These are phyloP conservation scores for Backusella tuberculispora DNA, from an alignment of 192 early-diverging fungal species.

Conservation along the genomic window DNA sequence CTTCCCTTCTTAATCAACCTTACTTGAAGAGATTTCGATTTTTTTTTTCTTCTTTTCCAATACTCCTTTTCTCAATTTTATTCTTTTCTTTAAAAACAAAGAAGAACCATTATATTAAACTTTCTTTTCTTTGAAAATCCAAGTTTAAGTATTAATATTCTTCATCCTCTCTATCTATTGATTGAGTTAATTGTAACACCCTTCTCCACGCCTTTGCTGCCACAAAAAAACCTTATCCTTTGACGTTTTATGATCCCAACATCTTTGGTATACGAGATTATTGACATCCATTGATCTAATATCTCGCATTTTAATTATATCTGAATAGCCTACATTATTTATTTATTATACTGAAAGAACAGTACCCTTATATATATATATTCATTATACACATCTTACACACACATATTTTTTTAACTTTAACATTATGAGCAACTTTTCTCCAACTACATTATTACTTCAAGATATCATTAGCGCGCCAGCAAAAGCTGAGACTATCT, in stretches of 20 bases:
- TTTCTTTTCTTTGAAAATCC: not conserved
- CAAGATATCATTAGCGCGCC: constrained; percentile 37
- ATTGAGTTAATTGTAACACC: constrained; percentile 17
- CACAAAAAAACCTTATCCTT: constrained; percentile 16
- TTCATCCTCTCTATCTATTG: constrained; percentile 5
- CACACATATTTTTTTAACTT: constrained; percentile 7
- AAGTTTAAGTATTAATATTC: not conserved
- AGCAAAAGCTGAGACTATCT: constrained; percentile 28
- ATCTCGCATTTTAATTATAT: constrained; percentile 18
- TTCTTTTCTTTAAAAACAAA: not conserved
- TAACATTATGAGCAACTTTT: constrained; percentile 12
- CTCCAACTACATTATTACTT: constrained; percentile 26
- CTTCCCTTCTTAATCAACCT: not conserved
- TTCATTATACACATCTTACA: not conserved
- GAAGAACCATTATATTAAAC: not conserved
- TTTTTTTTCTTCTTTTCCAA: not conserved
- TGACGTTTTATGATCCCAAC: constrained; percentile 26
- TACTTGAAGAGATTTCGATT: not conserved
- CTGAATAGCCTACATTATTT: not conserved
- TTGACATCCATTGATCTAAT: constrained; percentile 23
- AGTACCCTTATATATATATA: not conserved
- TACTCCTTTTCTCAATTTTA: constrained; percentile 10
- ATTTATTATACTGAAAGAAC: constrained; percentile 13
- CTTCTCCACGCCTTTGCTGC: constrained; percentile 3
- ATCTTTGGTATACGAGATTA: constrained; percentile 20